Evolutionary conservation across 2,329 filamentous ascomycete genomes (phyloP), one percentile per base, ranked within the genome.

Genomic region (Scedosporium dehoogii): DNA sequence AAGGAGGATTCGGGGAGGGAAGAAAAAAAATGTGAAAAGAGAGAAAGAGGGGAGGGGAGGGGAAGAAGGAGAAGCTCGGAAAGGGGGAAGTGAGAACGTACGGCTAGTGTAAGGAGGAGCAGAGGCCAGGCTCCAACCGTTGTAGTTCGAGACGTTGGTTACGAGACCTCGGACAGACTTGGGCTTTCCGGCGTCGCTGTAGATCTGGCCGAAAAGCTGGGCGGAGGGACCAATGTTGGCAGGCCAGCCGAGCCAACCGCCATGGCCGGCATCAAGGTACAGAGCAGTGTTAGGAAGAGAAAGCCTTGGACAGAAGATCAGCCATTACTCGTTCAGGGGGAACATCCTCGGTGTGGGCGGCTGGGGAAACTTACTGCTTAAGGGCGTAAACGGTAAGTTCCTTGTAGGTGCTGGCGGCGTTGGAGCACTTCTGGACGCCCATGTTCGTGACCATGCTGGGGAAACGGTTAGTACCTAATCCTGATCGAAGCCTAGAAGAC

Each of bases 81-180:
- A 38, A 12, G 9, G 14, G 4, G 27, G 18, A 23, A 3, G 10
- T 1, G 23, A 9, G 23, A 12, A 55, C 51, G 4, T 55, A 55
- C 51, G 14, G 18, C 16, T 6, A 4, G 79, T 80, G 71, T 81
- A 83, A 3, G 74, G 70, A 4, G 80, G 79, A 27, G 79, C 69
- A 1, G 70, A 68, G 63, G 67, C 65, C 27, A 79, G 67, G 64
- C 70, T 73, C 76, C 76, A 82, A 41, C 69, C 75, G 68, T 85
- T 85, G 74, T 82, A 84, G 75, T 83, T 83, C 65, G 82, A 75
- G 18, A 84, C 80, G 70, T 85, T 85, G 68, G 81, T 84, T 33
- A 76, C 80, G 59, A 85, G 73, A 62, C 82, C 82, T 61, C 82
- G 80, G 59, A 85, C 74, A 38, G 79, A 69, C 21, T 73, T 71